Evolutionary conservation across 768 basidiomycete species (phyloP).

Genomic region (Tricholomella constricta): DNA sequence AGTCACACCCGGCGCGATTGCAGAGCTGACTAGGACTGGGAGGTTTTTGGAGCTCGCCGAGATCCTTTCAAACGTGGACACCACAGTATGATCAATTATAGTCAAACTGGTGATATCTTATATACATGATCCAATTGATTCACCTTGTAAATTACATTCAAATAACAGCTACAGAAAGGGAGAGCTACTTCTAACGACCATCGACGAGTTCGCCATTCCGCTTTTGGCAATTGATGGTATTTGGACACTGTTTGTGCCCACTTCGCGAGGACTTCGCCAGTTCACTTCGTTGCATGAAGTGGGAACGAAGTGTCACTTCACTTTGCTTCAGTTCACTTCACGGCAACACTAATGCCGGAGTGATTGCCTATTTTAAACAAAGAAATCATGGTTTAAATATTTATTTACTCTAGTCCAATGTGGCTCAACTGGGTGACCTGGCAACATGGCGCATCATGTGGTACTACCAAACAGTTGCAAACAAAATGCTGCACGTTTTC

Average conservation of each 20-base stretch:
- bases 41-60: not conserved
- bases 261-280: not conserved
- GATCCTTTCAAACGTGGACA: not conserved
- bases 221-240: not conserved
- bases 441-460: too few relatives aligned
- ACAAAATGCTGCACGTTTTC: too few relatives aligned
- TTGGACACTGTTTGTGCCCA: not conserved
- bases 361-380: too few relatives aligned
- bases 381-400: too few relatives aligned
- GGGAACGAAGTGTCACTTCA: not conserved
- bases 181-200: too few relatives aligned
- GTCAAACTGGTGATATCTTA: too few relatives aligned
- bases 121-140: not conserved
- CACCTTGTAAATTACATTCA: not conserved
- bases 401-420: too few relatives aligned
- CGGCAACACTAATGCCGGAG: not conserved
- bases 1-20: not conserved
- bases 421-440: too few relatives aligned
- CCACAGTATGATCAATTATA: too few relatives aligned
- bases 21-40: not conserved
- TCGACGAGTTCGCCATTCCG: too few relatives aligned
- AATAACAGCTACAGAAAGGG: not conserved
- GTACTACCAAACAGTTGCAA: too few relatives aligned
- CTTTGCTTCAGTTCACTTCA: too few relatives aligned
- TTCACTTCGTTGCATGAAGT: not conserved